Base-by-base conservation (phyloP, 257 asterid genomes). In the Jacaranda mimosifolia region DNA sequence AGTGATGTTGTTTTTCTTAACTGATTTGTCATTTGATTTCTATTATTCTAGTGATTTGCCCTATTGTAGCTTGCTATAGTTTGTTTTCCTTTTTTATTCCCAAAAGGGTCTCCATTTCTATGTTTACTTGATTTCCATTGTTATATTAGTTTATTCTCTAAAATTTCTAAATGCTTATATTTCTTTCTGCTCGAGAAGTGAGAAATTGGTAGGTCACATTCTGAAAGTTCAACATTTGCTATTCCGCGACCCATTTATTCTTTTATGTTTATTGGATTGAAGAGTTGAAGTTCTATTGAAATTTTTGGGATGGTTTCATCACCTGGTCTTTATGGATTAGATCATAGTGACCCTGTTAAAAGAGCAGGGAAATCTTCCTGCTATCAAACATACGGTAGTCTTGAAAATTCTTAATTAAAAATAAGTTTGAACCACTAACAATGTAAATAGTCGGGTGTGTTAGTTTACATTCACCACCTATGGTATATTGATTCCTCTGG, bases 201-300 rank as follows among this genome's bases (percentile, higher is more conserved):
- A 26, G 32, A 26, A 26, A 26, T 26, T 26, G 32, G 32, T 2
- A 26, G 32, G 32, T 26, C 32, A 26, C 32, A 26, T 26, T 26
- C 32, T 0, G 32, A 26, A 26, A 26, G 32, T 26, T 26, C 32
- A 26, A 26, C 32, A 2, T 26, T 26, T 26, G 32, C 32, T 26
- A 26, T 48, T 39, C 18, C 12, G 58, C 40, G 55, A 72, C 32
- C 55, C 36, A 52, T 68, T 13, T 40, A 65, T 11, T 57, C 18
- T 63, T 32, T 67, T 46, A 15, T 56, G 32, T 26, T 26, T 26
- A 26, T 26, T 26, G 32, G 32, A 26, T 26, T 26, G 32, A 43
- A 18, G 35, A 58, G 68, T 76, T 76, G 38, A 78, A 62, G 40
- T 60, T 78, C 32, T 46, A 32, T 56, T 64, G 43, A 7, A 78